Evolutionary conservation across 202 grass and related monocot species (phyloP).

Genomic region (Cymbopogon flexuosus): DNA sequence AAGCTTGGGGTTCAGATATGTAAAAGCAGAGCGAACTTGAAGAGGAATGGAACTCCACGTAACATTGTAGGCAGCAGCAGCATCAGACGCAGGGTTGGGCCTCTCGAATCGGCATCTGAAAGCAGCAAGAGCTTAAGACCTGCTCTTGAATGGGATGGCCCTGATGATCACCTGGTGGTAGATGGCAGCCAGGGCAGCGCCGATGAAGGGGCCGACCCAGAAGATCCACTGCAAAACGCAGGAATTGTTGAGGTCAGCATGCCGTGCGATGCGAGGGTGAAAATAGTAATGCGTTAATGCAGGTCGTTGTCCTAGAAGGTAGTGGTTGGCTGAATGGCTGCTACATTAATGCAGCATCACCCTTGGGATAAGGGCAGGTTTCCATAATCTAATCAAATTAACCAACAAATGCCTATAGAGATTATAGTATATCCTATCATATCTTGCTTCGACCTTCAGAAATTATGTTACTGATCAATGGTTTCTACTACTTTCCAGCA

Average conservation of each 20-base stretch:
- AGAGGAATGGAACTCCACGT: slow-evolving; percentile 23
- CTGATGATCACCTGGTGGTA: slow-evolving; percentile 98
- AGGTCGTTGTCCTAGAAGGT: slow-evolving; percentile 27
- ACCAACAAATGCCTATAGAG: neutral
- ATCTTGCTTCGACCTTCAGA: neutral
- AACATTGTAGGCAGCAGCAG: neutral
- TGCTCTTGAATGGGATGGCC: slow-evolving; percentile 92
- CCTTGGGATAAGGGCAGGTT: slow-evolving; percentile 27
- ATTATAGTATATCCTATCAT: neutral
- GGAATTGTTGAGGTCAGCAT: neutral
- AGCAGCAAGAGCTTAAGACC: slow-evolving; percentile 16
- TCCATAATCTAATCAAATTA: slow-evolving; percentile 9
- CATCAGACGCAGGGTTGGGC: neutral
- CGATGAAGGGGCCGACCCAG: slow-evolving; percentile 89
- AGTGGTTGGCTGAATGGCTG: slow-evolving; percentile 34
- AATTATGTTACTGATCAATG: neutral
- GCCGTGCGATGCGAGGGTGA: neutral
- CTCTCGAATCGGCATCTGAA: slow-evolving; percentile 1
- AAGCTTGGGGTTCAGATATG: slow-evolving; percentile 14
- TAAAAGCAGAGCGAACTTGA: slow-evolving; percentile 37
- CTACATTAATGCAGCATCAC: neutral
- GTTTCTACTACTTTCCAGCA: neutral
- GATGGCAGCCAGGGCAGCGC: slow-evolving; percentile 77
- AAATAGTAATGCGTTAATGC: neutral
- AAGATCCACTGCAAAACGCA: slow-evolving; percentile 75